A percentile compares a stretch with the other conserved stretches of the same genome.
Evolutionary conservation across 495 filamentous ascomycete genomes (phyloP).

Genomic region (Daldinia grandis): DNA sequence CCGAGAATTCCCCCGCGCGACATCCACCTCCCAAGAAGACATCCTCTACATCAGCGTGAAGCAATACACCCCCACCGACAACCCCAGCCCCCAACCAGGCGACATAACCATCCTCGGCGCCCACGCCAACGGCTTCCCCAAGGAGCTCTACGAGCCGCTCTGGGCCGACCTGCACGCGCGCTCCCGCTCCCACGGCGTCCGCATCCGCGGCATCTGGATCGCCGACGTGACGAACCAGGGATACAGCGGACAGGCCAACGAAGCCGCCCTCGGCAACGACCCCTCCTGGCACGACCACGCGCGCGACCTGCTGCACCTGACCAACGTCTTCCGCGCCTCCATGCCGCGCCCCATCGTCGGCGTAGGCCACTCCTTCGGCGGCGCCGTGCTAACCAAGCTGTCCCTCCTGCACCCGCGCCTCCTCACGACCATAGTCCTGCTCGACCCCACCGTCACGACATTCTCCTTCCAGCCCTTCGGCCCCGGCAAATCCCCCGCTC

Average conservation of each 20-base stretch:
- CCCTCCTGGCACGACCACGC: slow-evolving; percentile 88
- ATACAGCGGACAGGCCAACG: slow-evolving; percentile 73
- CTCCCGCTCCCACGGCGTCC: slow-evolving; percentile 63
- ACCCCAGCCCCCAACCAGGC: slow-evolving; percentile 67
- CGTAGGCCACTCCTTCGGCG: slow-evolving; percentile 91
- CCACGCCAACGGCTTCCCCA: slow-evolving; percentile 91
- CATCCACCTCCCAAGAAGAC: slow-evolving; percentile 68
- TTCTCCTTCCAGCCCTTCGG: slow-evolving; percentile 50
- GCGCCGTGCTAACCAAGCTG: slow-evolving; percentile 67
- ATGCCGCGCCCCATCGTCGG: slow-evolving; percentile 92
- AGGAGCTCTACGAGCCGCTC: slow-evolving; percentile 90
- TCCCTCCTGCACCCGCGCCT: slow-evolving; percentile 84
- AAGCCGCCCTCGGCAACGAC: slow-evolving; percentile 77
- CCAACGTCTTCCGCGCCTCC: slow-evolving; percentile 81
- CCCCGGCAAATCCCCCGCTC: slow-evolving; percentile 52
- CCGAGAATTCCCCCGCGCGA: slow-evolving; percentile 74
- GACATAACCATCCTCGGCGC: slow-evolving; percentile 86
- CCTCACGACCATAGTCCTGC: slow-evolving; percentile 74
- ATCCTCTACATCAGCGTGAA: slow-evolving; percentile 75
- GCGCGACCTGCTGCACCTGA: slow-evolving; percentile 84
- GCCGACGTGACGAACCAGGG: slow-evolving; percentile 83
- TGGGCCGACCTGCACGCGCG: slow-evolving; percentile 76
- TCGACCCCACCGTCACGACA: slow-evolving; percentile 81
- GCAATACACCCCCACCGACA: slow-evolving; percentile 80
- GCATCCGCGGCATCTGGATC: slow-evolving; percentile 85